phyloP scores from a whole-genome alignment of 768 basidiomycete genomes.

The Cystoderma amianthinum region DNA sequence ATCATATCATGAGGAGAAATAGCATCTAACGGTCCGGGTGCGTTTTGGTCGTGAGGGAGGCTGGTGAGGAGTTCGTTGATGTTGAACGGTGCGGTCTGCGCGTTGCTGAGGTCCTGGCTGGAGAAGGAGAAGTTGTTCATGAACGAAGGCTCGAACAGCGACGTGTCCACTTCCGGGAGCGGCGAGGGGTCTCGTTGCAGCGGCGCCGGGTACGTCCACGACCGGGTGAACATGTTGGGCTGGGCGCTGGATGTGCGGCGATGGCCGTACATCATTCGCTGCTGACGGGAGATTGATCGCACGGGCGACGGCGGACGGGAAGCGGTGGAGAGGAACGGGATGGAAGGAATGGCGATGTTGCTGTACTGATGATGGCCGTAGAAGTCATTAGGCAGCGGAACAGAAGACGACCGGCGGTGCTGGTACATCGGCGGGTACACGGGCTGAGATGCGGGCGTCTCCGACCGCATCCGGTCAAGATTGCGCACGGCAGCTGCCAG shows the following conservation, averaged over 20 bases:
- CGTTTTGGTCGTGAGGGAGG: slow-evolving; percentile 14
- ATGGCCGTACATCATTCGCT: slow-evolving; percentile 32
- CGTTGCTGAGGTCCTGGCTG: slow-evolving; percentile 6
- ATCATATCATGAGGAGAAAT: slow-evolving; percentile 12
- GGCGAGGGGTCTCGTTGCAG: slow-evolving; percentile 39
- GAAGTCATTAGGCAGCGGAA: slow-evolving; percentile 44
- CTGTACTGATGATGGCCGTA: slow-evolving; percentile 10
- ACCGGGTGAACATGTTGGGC: slow-evolving; percentile 26
- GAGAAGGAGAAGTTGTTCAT: slow-evolving; percentile 19
- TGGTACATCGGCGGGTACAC: slow-evolving; percentile 16
- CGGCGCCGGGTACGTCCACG: slow-evolving; percentile 23
- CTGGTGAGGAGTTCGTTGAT: slow-evolving; percentile 13
- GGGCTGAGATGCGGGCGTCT: slow-evolving; percentile 7
- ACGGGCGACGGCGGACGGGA: slow-evolving; percentile 35
- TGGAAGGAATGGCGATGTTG: slow-evolving; percentile 33
- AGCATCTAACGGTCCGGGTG: slow-evolving; percentile 17
- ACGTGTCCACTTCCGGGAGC: slow-evolving; percentile 41
- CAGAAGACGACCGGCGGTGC: slow-evolving; percentile 55
- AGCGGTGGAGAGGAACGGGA: slow-evolving; percentile 28
- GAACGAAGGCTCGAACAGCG: slow-evolving; percentile 37
- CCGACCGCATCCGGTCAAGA: slow-evolving; percentile 32
- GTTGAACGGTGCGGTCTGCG: slow-evolving; percentile 1
- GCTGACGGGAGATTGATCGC: slow-evolving; percentile 22
- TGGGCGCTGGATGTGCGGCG: slow-evolving; percentile 45
- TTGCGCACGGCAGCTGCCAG: slow-evolving; percentile 54